Conservation (phyloP, 768 basidiomycete genomes). For the Lactifluus echinatus region DNA sequence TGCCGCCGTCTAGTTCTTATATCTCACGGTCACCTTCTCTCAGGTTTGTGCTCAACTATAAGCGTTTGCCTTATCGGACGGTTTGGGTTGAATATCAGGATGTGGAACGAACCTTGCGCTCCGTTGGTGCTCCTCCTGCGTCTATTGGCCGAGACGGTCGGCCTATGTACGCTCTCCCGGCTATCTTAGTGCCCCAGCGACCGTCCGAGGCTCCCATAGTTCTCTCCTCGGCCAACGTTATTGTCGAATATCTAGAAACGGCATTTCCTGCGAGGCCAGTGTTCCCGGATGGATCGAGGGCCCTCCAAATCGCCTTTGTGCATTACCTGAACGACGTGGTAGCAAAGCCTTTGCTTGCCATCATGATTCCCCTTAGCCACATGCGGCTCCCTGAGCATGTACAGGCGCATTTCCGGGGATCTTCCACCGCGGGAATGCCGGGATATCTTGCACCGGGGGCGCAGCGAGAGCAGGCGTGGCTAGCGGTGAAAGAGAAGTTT, state of each 20-base stretch:
- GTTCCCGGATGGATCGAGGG: conserved; percentile 61
- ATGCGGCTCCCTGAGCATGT: conserved; percentile 48
- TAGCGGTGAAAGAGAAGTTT: conserved; percentile 56
- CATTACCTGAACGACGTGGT: conserved; percentile 62
- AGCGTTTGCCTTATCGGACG: conserved; percentile 61
- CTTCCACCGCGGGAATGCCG: conserved; percentile 16
- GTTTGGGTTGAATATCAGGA: conserved; percentile 64
- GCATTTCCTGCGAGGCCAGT: conserved; percentile 62
- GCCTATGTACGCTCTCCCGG: conserved; percentile 60
- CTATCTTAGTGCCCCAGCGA: conserved; percentile 50
- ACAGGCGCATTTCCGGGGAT: conserved; percentile 40
- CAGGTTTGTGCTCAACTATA: conserved; percentile 71
- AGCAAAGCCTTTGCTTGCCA: conserved; percentile 54
- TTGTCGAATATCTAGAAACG: conserved; percentile 65
- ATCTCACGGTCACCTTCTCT: neutral
- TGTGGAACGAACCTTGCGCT: conserved; percentile 50
- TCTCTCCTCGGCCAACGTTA: conserved; percentile 50
- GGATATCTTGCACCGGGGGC: conserved; percentile 27
- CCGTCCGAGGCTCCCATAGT: conserved; percentile 40
- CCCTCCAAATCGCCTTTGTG: conserved; percentile 60
- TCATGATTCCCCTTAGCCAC: conserved; percentile 63
- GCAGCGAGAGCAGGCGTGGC: conserved; percentile 58
- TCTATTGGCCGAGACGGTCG: conserved; percentile 45
- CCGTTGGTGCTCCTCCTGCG: conserved; percentile 53
- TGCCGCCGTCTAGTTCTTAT: neutral